A percentile compares a stretch with the other conserved stretches of the same genome.
Evolutionary conservation across 345 rosid genomes (phyloP).

Genomic region (Litchi chinensis): DNA sequence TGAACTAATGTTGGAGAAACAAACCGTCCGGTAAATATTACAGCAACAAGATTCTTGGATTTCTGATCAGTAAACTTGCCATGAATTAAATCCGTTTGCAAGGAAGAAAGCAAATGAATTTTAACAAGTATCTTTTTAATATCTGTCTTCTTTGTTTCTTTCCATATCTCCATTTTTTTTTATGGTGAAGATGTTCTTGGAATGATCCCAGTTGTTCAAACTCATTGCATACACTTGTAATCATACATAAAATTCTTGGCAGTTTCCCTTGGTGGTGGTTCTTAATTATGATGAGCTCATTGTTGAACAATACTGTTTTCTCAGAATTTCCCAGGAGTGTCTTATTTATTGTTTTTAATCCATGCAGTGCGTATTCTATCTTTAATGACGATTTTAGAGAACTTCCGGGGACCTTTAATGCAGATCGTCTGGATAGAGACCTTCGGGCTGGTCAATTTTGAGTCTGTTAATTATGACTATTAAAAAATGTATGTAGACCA

Average conservation of each 20-base stretch:
- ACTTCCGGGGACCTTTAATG: slow-evolving; percentile 91
- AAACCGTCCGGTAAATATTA: not conserved
- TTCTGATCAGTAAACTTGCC: too few relatives aligned
- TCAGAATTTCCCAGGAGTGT: not conserved
- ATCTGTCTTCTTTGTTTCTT: not conserved
- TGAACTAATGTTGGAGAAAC: not conserved
- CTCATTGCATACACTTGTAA: not conserved
- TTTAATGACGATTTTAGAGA: slow-evolving; percentile 90
- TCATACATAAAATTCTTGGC: not conserved
- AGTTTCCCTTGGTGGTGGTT: not conserved
- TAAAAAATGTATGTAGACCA: not conserved
- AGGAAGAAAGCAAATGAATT: not conserved
- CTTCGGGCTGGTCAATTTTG: slow-evolving; percentile 75
- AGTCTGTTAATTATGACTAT: slow-evolving; percentile 19
- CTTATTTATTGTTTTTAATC: slow-evolving; percentile 3
- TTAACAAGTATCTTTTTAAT: not conserved
- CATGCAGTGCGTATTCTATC: slow-evolving; percentile 80
- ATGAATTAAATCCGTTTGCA: not conserved
- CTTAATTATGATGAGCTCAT: not conserved
- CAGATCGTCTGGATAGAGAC: slow-evolving; percentile 79
- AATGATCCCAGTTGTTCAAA: not conserved
- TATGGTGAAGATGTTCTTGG: not conserved
- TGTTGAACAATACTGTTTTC: not conserved
- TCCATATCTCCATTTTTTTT: not conserved
- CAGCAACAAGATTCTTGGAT: not conserved